Evolutionary conservation across 768 basidiomycete species (phyloP).

Genomic region (Boletus coccyginus): DNA sequence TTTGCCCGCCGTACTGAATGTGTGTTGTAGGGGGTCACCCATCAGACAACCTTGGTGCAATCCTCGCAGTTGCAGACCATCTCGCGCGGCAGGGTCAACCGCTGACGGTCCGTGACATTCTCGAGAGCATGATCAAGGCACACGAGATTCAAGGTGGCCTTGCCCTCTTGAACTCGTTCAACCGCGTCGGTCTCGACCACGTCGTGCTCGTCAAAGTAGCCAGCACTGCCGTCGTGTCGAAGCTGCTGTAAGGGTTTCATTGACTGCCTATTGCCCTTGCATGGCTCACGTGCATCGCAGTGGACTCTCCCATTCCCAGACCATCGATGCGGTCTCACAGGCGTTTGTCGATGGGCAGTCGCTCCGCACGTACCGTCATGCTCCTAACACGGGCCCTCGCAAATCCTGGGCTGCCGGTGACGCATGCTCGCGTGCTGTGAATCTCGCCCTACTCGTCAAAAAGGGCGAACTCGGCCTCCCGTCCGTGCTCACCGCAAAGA

Average conservation of each 20-base stretch:
- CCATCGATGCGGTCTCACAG: conserved; percentile 88
- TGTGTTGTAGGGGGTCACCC: conserved; percentile 79
- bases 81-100: conserved; percentile 77
- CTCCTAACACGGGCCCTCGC: conserved; percentile 90
- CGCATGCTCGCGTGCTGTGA: conserved; percentile 90
- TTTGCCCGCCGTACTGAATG: conserved; percentile 1
- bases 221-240: conserved; percentile 92
- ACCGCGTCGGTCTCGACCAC: conserved; percentile 91
- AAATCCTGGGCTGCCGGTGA: conserved; percentile 97
- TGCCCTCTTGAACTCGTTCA: conserved; percentile 91
- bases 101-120: conserved; percentile 76
- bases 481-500: conserved; percentile 86
- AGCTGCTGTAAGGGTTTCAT: conserved; percentile 55
- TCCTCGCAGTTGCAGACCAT: conserved; percentile 89
- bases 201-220: conserved; percentile 96
- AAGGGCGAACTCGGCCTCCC: conserved; percentile 91
- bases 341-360: conserved; percentile 95
- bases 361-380: conserved; percentile 92
- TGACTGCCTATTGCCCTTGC: not conserved
- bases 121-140: conserved; percentile 93
- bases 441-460: conserved; percentile 87
- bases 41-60: conserved; percentile 91
- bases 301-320: conserved; percentile 80
- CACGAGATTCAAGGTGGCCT: conserved; percentile 93
- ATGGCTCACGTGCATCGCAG: conserved; percentile 15